A percentile compares a stretch with the other conserved stretches of the same genome.
Evolutionary conservation across 108 stramenopile species (phyloP).

Genomic region (Licmophora abbreviata): DNA sequence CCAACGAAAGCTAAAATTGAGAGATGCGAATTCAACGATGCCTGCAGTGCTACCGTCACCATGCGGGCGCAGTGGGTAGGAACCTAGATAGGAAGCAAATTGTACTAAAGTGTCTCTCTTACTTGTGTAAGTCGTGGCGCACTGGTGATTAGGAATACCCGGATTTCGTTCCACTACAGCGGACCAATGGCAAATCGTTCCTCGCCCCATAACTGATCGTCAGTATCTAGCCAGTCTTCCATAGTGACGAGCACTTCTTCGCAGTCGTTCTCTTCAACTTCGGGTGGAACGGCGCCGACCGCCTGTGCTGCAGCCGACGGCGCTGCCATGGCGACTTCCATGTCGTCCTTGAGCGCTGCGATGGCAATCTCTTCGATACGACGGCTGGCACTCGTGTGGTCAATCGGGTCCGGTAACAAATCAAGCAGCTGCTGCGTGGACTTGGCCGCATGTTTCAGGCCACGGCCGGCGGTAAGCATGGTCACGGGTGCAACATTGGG

Average conservation of each 20-base stretch:
- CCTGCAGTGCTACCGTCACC: too few relatives aligned
- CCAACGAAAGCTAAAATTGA: too few relatives aligned
- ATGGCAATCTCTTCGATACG: conserved; percentile 65
- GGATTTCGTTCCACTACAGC: conserved; percentile 18
- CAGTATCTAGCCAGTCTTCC: conserved; percentile 70
- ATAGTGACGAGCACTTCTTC: conserved; percentile 54
- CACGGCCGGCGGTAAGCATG: conserved; percentile 43
- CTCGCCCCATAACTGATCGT: conserved; percentile 69
- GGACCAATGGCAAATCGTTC: conserved; percentile 61
- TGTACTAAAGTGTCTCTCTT: too few relatives aligned
- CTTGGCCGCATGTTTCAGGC: conserved; percentile 6
- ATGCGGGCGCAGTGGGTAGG: too few relatives aligned
- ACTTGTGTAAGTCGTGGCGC: too few relatives aligned
- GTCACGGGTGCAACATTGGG: conserved; percentile 24
- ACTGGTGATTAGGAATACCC: too few relatives aligned
- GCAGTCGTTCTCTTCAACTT: conserved; percentile 41
- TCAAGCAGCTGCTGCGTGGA: conserved; percentile 48
- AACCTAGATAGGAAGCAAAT: too few relatives aligned
- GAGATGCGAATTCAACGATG: too few relatives aligned
- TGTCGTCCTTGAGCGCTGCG: conserved; percentile 53
- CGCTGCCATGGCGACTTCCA: conserved; percentile 9
- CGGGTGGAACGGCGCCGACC: neutral
- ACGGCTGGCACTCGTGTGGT: conserved; percentile 32
- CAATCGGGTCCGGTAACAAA: conserved; percentile 54
- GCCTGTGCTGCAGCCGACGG: neutral